A percentile compares a stretch with the other conserved stretches of the same genome.
Conservation (phyloP, 2,329 filamentous ascomycete species). For the Aspergillus quadrilineatus region DNA sequence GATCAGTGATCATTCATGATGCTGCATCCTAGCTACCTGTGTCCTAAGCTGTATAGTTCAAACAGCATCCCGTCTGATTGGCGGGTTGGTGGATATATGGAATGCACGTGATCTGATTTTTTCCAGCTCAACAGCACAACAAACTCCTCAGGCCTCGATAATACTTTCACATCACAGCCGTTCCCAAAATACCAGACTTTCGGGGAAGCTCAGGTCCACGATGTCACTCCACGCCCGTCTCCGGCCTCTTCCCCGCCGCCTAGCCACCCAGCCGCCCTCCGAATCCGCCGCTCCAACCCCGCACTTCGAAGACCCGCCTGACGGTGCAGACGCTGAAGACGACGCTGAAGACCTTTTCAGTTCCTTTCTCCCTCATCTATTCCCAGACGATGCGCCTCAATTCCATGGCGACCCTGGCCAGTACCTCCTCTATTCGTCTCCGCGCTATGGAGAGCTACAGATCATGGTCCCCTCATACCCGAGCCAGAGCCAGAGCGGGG, state of each 20-base stretch:
- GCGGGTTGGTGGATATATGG: no score
- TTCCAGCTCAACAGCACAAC: no score
- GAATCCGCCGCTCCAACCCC: slow-evolving; percentile 11
- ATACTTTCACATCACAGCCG: no score
- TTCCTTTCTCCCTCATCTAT: slow-evolving; percentile 53
- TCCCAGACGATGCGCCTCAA: slow-evolving; percentile 56
- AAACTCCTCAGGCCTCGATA: no score
- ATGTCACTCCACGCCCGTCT: slow-evolving; percentile 34
- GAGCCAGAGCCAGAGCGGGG: slow-evolving; percentile 30
- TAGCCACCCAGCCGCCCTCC: slow-evolving; percentile 8
- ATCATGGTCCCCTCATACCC: slow-evolving; percentile 46
- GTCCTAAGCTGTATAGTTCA: no score
- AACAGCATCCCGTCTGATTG: no score
- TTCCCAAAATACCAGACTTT: no score
- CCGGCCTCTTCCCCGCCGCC: slow-evolving; percentile 30
- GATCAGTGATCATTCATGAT: no score
- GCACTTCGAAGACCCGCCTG: background rate
- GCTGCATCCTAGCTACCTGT: no score
- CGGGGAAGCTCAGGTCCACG: background rate
- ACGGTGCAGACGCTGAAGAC: slow-evolving; percentile 22
- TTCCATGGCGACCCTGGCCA: slow-evolving; percentile 56
- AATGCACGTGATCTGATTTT: no score
- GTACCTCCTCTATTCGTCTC: slow-evolving; percentile 51
- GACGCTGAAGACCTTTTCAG: slow-evolving; percentile 54
- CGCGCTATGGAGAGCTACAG: slow-evolving; percentile 40